These are phyloP conservation scores for Spergularia azorica DNA, from an alignment of 179 eudicot genomes.

Conservation along the genomic window DNA sequence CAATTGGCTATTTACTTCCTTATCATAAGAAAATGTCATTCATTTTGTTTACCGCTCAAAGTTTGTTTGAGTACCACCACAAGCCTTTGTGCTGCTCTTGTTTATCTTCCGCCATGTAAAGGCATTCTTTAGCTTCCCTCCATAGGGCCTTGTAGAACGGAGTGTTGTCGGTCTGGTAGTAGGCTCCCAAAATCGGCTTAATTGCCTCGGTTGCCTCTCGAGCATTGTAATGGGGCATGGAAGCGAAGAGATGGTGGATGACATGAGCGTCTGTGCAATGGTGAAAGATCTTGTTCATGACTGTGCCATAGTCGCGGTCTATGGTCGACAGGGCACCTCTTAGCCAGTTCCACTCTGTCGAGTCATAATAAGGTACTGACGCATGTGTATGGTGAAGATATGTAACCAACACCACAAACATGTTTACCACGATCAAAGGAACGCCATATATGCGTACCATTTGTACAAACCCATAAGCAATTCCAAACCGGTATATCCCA, in stretches of 20 bases:
- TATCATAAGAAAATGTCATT: no score
- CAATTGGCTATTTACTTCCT: no score
- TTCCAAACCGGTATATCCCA: not conserved
- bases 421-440: not conserved
- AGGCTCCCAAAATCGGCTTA: constrained; percentile 15
- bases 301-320: constrained; percentile 11
- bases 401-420: constrained; percentile 16
- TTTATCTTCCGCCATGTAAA: constrained; percentile 29
- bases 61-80: constrained; percentile 15
- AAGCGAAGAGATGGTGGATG: constrained; percentile 24
- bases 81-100: not conserved
- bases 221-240: constrained; percentile 32
- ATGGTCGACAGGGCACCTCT: constrained; percentile 9
- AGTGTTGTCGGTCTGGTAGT: constrained; percentile 28
- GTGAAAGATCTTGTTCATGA: constrained; percentile 23
- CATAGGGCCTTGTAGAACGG: constrained; percentile 25
- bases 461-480: not conserved
- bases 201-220: constrained; percentile 29
- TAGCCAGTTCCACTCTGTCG: constrained; percentile 18
- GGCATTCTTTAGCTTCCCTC: constrained; percentile 31
- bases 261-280: constrained; percentile 25
- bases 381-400: constrained; percentile 11
- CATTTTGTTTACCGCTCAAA: not conserved
- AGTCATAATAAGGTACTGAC: not conserved
- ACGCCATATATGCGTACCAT: not conserved